These are phyloP conservation scores for Sphenostylis stenocarpa DNA, from an alignment of 306 rosid species.

Conservation along the genomic window DNA sequence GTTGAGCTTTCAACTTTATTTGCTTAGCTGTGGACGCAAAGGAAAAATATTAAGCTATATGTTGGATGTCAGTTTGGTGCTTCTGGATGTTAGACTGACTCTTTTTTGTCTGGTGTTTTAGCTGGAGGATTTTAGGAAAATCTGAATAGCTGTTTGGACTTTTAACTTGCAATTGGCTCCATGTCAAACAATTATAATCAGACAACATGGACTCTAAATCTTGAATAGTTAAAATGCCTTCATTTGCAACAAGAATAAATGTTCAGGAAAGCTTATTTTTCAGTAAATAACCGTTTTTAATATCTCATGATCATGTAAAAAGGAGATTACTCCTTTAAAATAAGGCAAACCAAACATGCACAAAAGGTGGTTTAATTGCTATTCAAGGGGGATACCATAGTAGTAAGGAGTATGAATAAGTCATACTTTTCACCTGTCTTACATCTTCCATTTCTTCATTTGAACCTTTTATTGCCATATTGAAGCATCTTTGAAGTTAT, in stretches of 20 bases:
- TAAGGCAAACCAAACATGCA: background rate
- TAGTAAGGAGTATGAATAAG: background rate
- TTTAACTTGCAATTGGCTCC: background rate
- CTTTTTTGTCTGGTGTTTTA: conserved; percentile 10
- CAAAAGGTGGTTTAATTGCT: background rate
- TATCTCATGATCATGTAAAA: background rate
- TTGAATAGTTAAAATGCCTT: conserved; percentile 9
- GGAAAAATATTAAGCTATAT: background rate
- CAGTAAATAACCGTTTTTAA: background rate
- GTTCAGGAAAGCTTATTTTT: background rate
- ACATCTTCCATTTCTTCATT: background rate
- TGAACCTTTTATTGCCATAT: conserved; percentile 2
- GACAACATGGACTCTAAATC: background rate
- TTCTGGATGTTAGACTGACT: background rate
- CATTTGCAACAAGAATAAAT: background rate
- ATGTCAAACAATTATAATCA: background rate
- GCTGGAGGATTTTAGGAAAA: background rate
- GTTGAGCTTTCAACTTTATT: conserved; percentile 5
- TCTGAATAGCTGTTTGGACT: conserved; percentile 11
- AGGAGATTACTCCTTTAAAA: background rate
- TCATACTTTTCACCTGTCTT: background rate
- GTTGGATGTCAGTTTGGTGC: background rate
- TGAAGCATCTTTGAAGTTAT: background rate
- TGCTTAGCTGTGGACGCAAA: background rate
- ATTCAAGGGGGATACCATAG: background rate